A percentile compares a stretch with the other conserved stretches of the same genome.
Evolutionary conservation across 768 basidiomycete genomes (phyloP).

Genomic region (Mycena vitilis): DNA sequence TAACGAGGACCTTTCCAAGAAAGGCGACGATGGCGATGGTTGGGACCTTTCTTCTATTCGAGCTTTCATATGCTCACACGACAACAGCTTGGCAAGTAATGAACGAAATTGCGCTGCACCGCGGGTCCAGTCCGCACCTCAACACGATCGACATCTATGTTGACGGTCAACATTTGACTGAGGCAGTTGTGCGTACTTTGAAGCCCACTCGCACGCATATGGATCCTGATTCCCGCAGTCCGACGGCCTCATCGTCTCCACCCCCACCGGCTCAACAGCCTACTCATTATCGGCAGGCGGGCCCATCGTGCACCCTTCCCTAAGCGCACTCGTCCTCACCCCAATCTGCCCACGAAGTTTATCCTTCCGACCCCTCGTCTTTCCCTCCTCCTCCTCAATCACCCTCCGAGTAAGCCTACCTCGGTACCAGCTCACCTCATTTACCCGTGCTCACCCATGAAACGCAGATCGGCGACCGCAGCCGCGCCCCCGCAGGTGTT

Average conservation of each 20-base stretch:
- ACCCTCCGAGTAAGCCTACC: constrained; percentile 71
- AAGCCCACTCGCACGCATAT: constrained; percentile 12
- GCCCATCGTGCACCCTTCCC: constrained; percentile 93
- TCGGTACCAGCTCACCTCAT: too few species aligned
- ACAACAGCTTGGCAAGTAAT: constrained; percentile 92
- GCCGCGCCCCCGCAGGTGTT: constrained; percentile 87
- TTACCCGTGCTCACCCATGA: constrained; percentile 6
- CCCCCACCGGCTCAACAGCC: constrained; percentile 96
- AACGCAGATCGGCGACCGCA: constrained; percentile 82
- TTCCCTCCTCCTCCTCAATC: constrained; percentile 84
- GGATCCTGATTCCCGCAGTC: constrained; percentile 62
- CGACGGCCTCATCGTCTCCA: constrained; percentile 93
- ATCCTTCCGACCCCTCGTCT: constrained; percentile 91
- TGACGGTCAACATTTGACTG: constrained; percentile 94
- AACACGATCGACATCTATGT: constrained; percentile 95
- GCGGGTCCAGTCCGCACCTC: constrained; percentile 90
- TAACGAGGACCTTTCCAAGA: constrained; percentile 66
- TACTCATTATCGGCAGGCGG: constrained; percentile 97
- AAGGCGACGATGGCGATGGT: constrained; percentile 72
- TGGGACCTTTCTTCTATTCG: constrained; percentile 32
- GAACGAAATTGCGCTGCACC: constrained; percentile 95
- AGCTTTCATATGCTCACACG: constrained; percentile 17
- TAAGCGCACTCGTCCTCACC: constrained; percentile 90
- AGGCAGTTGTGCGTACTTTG: constrained; percentile 82
- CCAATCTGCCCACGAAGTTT: constrained; percentile 96